Evolutionary conservation across 164 flowering plant species (phyloP).

Genomic region (Magnolia kwangsiensis): DNA sequence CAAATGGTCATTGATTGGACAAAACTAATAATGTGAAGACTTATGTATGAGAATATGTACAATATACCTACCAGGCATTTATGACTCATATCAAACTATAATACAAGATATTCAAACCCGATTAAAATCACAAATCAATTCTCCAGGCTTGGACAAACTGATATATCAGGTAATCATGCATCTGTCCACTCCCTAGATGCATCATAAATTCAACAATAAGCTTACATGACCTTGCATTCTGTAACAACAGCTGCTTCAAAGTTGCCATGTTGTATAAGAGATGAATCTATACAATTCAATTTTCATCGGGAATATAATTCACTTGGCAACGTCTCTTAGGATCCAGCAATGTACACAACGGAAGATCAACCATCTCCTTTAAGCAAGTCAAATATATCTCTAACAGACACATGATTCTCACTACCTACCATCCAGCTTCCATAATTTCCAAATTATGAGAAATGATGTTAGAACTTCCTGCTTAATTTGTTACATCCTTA

Average conservation of each 20-base stretch:
- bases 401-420: slow-evolving; percentile 7
- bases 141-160: neutral
- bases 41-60: slow-evolving; percentile 8
- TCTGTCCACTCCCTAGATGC: neutral
- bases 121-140: slow-evolving; percentile 1
- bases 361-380: slow-evolving; percentile 19
- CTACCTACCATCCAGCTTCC: slow-evolving; percentile 10
- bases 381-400: slow-evolving; percentile 5
- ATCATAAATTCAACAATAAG: neutral
- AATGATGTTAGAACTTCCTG: slow-evolving; percentile 6
- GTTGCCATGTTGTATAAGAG: neutral
- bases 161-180: neutral
- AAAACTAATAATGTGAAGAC: neutral
- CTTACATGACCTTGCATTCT: slow-evolving; percentile 1
- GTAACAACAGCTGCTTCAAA: neutral
- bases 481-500: slow-evolving; percentile 6
- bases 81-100: slow-evolving; percentile 11
- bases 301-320: neutral
- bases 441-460: slow-evolving; percentile 9
- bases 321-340: neutral
- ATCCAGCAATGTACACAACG: too few relatives aligned
- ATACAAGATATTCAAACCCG: slow-evolving; percentile 14
- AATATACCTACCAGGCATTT: slow-evolving; percentile 4
- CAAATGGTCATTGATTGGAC: neutral
- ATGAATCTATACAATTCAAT: neutral